Percentiles rank a stretch among this genome's conserved stretches.
phyloP scores from a whole-genome alignment of 2,329 filamentous ascomycete genomes.

The Anthostomella pinea region DNA sequence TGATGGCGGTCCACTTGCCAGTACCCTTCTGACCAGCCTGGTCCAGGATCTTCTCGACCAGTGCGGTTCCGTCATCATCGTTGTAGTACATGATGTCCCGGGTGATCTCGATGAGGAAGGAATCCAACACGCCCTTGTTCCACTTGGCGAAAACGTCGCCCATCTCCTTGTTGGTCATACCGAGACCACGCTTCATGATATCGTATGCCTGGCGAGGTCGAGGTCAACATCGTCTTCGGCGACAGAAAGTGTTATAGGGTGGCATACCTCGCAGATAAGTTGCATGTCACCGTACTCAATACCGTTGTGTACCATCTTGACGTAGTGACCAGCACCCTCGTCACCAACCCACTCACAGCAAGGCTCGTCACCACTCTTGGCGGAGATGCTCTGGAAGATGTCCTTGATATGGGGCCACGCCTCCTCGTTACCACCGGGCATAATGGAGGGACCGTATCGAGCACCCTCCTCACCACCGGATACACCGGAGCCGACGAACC shows the following conservation, averaged over 20 bases:
- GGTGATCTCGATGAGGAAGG: slow-evolving; percentile 99
- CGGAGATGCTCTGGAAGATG: slow-evolving; percentile 95
- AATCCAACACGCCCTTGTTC: slow-evolving; percentile 98
- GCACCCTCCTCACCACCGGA: slow-evolving; percentile 99
- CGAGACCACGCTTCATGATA: slow-evolving; percentile 98
- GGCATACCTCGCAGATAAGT: slow-evolving; percentile 90
- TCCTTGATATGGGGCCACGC: slow-evolving; percentile 99
- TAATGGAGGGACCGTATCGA: slow-evolving; percentile 93
- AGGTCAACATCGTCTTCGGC: slow-evolving; percentile 8
- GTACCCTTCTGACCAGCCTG: slow-evolving; percentile 99
- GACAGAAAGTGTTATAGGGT: not conserved
- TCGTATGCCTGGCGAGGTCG: slow-evolving; percentile 75
- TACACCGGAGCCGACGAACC: slow-evolving; percentile 95
- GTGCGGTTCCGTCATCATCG: slow-evolving; percentile 84
- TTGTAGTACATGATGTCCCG: slow-evolving; percentile 98
- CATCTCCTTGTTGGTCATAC: slow-evolving; percentile 88
- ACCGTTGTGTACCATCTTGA: slow-evolving; percentile 99
- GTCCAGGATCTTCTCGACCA: slow-evolving; percentile 99
- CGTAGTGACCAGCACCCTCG: slow-evolving; percentile 98
- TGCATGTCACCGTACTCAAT: slow-evolving; percentile 99
- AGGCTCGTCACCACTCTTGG: slow-evolving; percentile 94
- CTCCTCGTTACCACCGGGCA: slow-evolving; percentile 98
- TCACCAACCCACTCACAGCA: slow-evolving; percentile 99
- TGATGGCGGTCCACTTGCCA: slow-evolving; percentile 99
- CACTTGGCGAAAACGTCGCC: slow-evolving; percentile 91